A percentile compares a stretch with the other conserved stretches of the same genome.
Evolutionary conservation across 2,329 filamentous ascomycete genomes (phyloP).

Genomic region (Microsporum audouinii): DNA sequence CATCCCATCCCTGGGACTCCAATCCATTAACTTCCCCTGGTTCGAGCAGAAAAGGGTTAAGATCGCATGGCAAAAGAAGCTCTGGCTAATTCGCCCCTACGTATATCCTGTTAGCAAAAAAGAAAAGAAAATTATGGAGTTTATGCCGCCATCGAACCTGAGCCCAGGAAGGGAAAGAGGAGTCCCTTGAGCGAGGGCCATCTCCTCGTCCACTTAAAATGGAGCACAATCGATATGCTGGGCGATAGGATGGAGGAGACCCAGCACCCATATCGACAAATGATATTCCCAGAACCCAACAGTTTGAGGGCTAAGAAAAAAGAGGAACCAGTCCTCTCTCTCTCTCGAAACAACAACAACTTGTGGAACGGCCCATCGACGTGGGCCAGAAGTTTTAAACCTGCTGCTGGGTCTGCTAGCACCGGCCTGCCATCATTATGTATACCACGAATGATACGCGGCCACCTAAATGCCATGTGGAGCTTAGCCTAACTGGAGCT

Average conservation of each 20-base stretch:
- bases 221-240: not conserved
- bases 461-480: not conserved
- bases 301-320: not conserved
- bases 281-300: not conserved
- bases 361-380: not conserved
- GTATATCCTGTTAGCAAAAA: not conserved
- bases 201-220: constrained; percentile 1
- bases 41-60: not conserved
- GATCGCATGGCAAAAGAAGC: not conserved
- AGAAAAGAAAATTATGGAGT: not conserved
- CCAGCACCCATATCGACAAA: not conserved
- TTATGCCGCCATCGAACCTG: not conserved
- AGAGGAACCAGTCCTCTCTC: not conserved
- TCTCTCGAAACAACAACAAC: not conserved
- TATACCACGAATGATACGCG: constrained; percentile 2
- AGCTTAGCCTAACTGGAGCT: not conserved
- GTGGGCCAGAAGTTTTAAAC: constrained; percentile 5
- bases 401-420: constrained; percentile 4
- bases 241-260: not conserved
- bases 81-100: constrained; percentile 1
- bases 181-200: not conserved
- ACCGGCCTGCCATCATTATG: not conserved
- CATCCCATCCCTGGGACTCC: not conserved
- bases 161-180: not conserved
- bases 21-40: not conserved